Evolutionary conservation across 2,329 filamentous ascomycete species (phyloP), one percentile per base, ranked within the genome.

Genomic region (Cercospora nicotianae): DNA sequence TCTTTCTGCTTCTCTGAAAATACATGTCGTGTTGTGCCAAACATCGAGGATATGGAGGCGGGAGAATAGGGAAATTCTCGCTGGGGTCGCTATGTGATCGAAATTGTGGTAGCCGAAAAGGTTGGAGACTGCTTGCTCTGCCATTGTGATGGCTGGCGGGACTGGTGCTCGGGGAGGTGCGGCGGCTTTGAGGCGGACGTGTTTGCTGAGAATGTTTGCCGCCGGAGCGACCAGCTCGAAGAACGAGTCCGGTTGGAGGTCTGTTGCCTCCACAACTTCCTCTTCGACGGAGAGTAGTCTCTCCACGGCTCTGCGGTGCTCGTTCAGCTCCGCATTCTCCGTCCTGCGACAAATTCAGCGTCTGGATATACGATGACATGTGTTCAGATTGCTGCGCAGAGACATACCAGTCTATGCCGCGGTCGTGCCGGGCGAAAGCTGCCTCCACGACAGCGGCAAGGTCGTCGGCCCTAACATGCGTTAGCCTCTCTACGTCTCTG

Each of bases 141-240:
- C 18, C 48, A 58, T 36, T 45, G 51, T 23, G 12, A 57, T 16
- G 51, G 55, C 16, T 28, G 23, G 23, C 8, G 55, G 28, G 7
- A n/a, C 8, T 26, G 12, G 28, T 58, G 55, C 31, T 58, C 3
- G 16, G 16, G 55, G 55, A 36, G 18, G 55, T 36, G 28, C 16
- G 55, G 55, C 18, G 28, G 28, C 28, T 58, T 55, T 23, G 13
- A 33, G 28, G 36, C 1, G 33, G 36, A 23, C n/a, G 13, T 28
- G 59, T 61, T 61, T 61, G 59, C 59, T 61, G 59, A n/a, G 18
- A 42, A 42, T 61, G 59, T 61, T 61, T 61, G 59, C n/a, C 53
- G 53, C 13, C 12, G 31, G 23, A 61, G 57, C 31, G 16, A 33
- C 28, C 57, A 42, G 28, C 18, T 60, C 57, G 31, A 60, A 60